These are phyloP conservation scores for Naganishia friedmannii DNA, from an alignment of 768 basidiomycete species.

Conservation along the genomic window DNA sequence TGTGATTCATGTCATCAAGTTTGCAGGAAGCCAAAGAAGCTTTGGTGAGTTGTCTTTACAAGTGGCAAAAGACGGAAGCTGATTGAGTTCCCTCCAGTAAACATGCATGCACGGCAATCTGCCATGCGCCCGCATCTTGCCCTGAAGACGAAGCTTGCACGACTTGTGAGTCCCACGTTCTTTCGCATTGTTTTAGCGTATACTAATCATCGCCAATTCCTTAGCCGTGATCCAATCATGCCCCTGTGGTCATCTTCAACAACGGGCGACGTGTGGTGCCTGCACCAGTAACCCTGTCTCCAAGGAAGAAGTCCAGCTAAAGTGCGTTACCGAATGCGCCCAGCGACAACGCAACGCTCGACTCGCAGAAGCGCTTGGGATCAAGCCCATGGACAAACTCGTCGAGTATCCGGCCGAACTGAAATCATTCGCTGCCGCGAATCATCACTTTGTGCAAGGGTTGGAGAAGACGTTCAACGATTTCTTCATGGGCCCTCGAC, in stretches of 20 bases:
- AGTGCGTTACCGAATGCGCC: conserved; percentile 79
- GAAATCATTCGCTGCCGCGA: conserved; percentile 61
- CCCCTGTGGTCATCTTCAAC: conserved; percentile 76
- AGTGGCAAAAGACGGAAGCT: conserved; percentile 57
- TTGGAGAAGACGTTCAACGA: conserved; percentile 82
- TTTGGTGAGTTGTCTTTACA: conserved; percentile 61
- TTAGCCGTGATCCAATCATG: conserved; percentile 65
- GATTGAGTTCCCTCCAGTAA: conserved; percentile 52
- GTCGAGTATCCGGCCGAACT: conserved; percentile 64
- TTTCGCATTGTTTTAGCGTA: conserved; percentile 36
- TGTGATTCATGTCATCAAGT: conserved; percentile 73
- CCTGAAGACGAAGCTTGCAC: conserved; percentile 75
- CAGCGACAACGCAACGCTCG: conserved; percentile 81
- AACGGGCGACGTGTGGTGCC: conserved; percentile 70
- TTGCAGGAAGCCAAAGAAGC: conserved; percentile 82
- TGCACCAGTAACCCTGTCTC: conserved; percentile 56
- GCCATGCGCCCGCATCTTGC: conserved; percentile 86
- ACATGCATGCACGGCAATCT: conserved; percentile 73
- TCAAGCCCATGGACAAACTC: conserved; percentile 56
- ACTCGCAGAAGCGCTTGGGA: conserved; percentile 87
- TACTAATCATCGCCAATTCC: neutral
- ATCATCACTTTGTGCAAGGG: conserved; percentile 65
- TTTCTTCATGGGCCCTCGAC: conserved; percentile 53
- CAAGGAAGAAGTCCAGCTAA: conserved; percentile 57
- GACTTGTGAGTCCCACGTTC: conserved; percentile 31